Base-by-base conservation (phyloP, 345 rosid genomes). In the Hibiscus mutabilis region DNA sequence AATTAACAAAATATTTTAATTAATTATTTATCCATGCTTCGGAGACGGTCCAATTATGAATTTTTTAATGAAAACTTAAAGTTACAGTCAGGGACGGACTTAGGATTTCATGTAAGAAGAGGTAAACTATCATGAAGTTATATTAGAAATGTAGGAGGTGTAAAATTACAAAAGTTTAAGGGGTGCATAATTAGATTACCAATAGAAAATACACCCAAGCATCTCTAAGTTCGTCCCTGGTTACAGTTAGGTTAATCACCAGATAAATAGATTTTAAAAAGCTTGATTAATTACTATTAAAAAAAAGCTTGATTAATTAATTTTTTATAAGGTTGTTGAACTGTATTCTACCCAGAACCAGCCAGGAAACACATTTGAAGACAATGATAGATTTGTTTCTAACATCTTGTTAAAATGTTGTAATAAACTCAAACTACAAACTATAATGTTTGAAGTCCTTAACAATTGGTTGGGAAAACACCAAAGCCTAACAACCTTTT, bases 351-450 rank as follows among this genome's bases (percentile, higher is more conserved):
- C 58, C 60, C 1, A 15, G 21, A 58, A 21, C 18, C 18, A 74
- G 63, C 62, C 11, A 62, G 65, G 71, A 67, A 58, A 42, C 67
- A 70, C 13, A 66, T 46, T 10, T 57, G 68, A 63, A 67, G 76
- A 78, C 24, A 64, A 18, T 12, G 75, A 71, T 25, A 31, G 37
- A 33, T 33, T 33, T 33, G 44, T 37, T 37, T 37, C 4, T 37
- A 33, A 5, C 4, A 35, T 35, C 40, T 5, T 35, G 9, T 7
- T 1, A 35, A 9, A 7, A 70, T 18, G 15, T 22, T 29, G 70
- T 69, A 49, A 49, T 15, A 40, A 18, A 35, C 24, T 10, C 15
- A 42, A 19, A 13, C n/a, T 21, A 21, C 2, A 2, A 18, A 18
- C 16, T 9, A n/a, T 18, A 37, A 37, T 37, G 11, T 37, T 37